These are phyloP conservation scores for Casuarina glauca DNA, from an alignment of 306 rosid genomes.

Conservation along the genomic window DNA sequence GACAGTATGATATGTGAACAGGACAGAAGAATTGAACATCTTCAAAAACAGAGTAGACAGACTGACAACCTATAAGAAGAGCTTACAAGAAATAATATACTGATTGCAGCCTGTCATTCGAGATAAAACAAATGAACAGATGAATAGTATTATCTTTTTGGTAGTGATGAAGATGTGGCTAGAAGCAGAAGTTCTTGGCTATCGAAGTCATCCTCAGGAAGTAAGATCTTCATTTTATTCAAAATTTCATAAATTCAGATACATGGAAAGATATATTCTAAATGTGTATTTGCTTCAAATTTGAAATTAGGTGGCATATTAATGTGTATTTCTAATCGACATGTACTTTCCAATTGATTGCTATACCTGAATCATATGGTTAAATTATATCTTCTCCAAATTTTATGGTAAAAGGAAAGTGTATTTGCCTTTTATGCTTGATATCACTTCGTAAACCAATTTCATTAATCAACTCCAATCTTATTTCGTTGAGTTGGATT, in stretches of 20 bases:
- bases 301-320: neutral
- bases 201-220: neutral
- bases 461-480: neutral
- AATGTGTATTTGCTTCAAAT: neutral
- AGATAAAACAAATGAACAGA: constrained; percentile 9
- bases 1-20: constrained; percentile 21
- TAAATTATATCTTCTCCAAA: neutral
- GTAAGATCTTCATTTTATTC: neutral
- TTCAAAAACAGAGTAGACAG: constrained; percentile 10
- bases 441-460: neutral
- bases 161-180: neutral
- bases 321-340: neutral
- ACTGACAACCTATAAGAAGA: constrained; percentile 8
- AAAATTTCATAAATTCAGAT: neutral
- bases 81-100: constrained; percentile 17
- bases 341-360: neutral
- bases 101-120: constrained; percentile 2
- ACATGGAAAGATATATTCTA: neutral
- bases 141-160: neutral
- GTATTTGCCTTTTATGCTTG: neutral
- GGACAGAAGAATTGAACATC: neutral
- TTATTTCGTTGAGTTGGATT: neutral
- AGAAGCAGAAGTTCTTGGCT: constrained; percentile 6
- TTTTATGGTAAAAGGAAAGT: constrained; percentile 1
- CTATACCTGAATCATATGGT: neutral